phyloP scores from a whole-genome alignment of 208 protist genomes.

The Trypanosoma platydactyli region DNA sequence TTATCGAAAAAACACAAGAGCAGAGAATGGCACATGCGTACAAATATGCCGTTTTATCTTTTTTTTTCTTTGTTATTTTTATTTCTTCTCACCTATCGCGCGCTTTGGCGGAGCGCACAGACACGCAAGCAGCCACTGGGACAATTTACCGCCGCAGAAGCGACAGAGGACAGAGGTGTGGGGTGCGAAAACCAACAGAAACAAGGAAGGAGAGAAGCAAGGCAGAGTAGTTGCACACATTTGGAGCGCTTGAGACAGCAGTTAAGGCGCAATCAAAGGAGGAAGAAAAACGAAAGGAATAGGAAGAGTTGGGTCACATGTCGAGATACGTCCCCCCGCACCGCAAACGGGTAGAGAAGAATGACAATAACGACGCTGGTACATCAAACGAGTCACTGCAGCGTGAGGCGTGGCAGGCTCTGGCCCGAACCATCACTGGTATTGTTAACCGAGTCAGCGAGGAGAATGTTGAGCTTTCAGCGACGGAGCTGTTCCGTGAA shows the following conservation, averaged over 20 bases:
- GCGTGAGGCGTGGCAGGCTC: constrained; percentile 95
- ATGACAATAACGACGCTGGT: constrained; percentile 12
- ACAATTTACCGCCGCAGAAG: too few species aligned
- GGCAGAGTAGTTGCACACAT: neutral
- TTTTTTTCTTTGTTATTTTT: too few species aligned
- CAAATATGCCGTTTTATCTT: too few species aligned
- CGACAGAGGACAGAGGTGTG: too few species aligned
- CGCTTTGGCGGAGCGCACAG: too few species aligned
- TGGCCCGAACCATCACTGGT: constrained; percentile 97
- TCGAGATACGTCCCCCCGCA: constrained; percentile 77
- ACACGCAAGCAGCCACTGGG: too few species aligned
- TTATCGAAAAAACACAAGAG: too few species aligned
- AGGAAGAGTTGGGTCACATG: constrained; percentile 29
- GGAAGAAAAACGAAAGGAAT: constrained; percentile 1
- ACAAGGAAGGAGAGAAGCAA: too few species aligned
- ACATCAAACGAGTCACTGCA: constrained; percentile 50
- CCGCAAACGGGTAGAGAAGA: constrained; percentile 37
- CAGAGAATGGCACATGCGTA: too few species aligned
- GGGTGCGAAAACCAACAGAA: too few species aligned
- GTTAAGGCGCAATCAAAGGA: neutral
- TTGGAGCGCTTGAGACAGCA: neutral
- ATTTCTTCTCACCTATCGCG: too few species aligned
- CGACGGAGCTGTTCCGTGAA: constrained; percentile 96
- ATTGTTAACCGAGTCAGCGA: constrained; percentile 97
- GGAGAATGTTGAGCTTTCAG: constrained; percentile 93